Percentiles rank a stretch among this genome's conserved stretches.
Conservation (phyloP, 495 filamentous ascomycete species). For the Penicillium crystallinum region DNA sequence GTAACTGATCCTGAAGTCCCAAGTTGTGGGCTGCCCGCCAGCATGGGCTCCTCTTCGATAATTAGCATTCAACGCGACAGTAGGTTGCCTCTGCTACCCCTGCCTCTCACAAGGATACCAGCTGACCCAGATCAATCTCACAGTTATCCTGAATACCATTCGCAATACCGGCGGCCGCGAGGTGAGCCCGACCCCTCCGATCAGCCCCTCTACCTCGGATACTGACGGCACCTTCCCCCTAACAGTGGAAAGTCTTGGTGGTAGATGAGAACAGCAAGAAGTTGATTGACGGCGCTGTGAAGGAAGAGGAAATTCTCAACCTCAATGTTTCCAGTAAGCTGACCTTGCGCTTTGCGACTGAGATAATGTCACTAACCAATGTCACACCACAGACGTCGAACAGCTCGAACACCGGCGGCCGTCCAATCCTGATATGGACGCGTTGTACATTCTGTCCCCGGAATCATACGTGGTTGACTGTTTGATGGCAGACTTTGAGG, state of each 20-base stretch:
- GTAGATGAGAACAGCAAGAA: constrained; percentile 74
- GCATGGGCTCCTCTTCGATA: constrained; percentile 46
- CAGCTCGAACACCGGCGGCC: constrained; percentile 79
- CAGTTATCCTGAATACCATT: constrained; percentile 58
- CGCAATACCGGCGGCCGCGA: constrained; percentile 54
- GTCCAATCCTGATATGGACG: constrained; percentile 82
- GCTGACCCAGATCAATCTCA: constrained; percentile 6
- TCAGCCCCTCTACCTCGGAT: constrained; percentile 21
- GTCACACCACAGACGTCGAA: constrained; percentile 67
- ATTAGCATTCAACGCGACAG: constrained; percentile 50
- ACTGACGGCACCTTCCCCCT: constrained; percentile 20
- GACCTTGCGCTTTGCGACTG: neutral
- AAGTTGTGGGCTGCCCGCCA: constrained; percentile 36
- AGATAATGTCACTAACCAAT: constrained; percentile 25
- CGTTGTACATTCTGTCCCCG: constrained; percentile 84
- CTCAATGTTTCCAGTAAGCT: constrained; percentile 86
- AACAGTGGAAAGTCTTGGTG: constrained; percentile 92
- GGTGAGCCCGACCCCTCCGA: constrained; percentile 34
- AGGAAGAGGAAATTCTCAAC: constrained; percentile 92
- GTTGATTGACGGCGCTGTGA: constrained; percentile 80
- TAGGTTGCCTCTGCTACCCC: constrained; percentile 21
- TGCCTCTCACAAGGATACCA: neutral
- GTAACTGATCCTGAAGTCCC: constrained; percentile 3
- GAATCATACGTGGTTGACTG: constrained; percentile 85
- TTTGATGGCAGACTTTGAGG: constrained; percentile 84